A percentile compares a stretch with the other conserved stretches of the same genome.
Conservation (phyloP, 257 asterid species). For the Solanum piurae region DNA sequence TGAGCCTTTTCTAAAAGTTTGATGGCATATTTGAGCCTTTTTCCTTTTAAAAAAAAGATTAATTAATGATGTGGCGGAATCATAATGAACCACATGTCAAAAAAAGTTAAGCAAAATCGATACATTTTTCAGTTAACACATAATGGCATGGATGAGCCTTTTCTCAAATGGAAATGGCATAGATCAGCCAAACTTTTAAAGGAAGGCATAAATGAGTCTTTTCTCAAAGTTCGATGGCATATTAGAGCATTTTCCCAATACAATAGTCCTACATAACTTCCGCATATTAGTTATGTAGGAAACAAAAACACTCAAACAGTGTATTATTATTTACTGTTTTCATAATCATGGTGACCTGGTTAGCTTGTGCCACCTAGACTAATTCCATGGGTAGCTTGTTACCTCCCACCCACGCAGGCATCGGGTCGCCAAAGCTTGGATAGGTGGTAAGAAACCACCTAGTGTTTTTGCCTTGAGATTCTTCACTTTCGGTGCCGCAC, state of each 20-base stretch:
- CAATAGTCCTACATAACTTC: background rate
- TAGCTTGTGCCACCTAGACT: background rate
- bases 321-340: background rate
- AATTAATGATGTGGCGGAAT: too few species aligned
- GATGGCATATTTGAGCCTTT: background rate
- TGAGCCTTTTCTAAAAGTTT: background rate
- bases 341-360: background rate
- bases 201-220: background rate
- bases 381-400: background rate
- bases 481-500: background rate
- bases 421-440: background rate
- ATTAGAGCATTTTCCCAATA: background rate
- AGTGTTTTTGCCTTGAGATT: background rate
- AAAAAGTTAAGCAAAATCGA: background rate
- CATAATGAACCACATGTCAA: background rate
- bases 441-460: background rate
- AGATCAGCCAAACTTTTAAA: background rate
- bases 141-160: background rate
- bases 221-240: background rate
- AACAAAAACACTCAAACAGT: background rate
- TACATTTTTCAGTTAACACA: background rate
- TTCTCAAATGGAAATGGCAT: background rate
- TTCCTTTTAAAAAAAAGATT: background rate
- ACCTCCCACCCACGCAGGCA: background rate
- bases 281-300: background rate